Conservation (phyloP, 2,329 filamentous ascomycete species). For the Ophiostoma tasmaniense region DNA sequence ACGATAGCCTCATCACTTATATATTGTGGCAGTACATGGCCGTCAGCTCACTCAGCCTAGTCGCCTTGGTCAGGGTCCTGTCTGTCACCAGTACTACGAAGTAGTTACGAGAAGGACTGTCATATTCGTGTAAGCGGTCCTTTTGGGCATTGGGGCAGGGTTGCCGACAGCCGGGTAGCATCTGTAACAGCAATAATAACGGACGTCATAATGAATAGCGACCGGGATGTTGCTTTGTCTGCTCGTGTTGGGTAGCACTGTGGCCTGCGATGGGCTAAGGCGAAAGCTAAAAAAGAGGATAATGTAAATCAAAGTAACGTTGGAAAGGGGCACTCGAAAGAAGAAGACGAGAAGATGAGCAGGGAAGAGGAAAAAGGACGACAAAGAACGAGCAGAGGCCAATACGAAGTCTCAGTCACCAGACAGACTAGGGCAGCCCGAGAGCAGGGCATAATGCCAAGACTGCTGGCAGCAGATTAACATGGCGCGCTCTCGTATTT, state of each 20-base stretch:
- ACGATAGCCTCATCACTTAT: neutral
- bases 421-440: neutral
- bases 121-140: neutral
- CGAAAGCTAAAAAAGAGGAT: neutral
- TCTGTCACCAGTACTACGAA: neutral
- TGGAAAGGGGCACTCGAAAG: neutral
- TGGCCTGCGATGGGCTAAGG: neutral
- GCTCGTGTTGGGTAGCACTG: neutral
- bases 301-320: constrained; percentile 1
- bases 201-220: neutral
- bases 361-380: neutral
- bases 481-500: neutral
- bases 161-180: neutral
- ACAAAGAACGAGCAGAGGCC: neutral
- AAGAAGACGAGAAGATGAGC: neutral
- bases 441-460: neutral
- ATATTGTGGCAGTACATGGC: neutral
- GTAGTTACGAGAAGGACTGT: neutral
- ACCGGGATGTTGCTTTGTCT: neutral
- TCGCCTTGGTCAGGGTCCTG: neutral
- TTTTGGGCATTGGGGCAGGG: neutral
- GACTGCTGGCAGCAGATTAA: neutral
- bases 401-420: neutral
- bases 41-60: neutral
- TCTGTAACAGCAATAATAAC: neutral